A percentile compares a stretch with the other conserved stretches of the same genome.
Evolutionary conservation across 164 flowering plant genomes (phyloP).

Genomic region (Chimonanthus salicifolius): DNA sequence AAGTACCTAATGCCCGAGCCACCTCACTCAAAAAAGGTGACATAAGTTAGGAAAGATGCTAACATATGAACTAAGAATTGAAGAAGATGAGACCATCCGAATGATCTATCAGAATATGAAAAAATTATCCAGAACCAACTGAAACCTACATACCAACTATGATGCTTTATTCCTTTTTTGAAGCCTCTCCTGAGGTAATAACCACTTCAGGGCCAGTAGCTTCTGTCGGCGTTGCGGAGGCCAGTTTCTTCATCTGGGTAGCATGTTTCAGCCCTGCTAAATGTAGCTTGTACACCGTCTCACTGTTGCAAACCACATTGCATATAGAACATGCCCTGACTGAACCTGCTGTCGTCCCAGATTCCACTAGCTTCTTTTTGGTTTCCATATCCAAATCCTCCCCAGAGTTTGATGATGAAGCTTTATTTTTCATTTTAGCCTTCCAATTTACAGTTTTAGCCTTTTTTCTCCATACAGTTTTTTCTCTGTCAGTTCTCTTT

Average conservation of each 20-base stretch:
- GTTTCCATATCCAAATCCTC: conserved; percentile 38
- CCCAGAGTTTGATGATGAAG: conserved; percentile 2
- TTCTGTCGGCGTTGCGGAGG: not conserved
- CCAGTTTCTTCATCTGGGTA: conserved; percentile 24
- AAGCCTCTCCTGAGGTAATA: too few relatives aligned
- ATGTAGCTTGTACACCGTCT: conserved; percentile 39
- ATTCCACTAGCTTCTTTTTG: conserved; percentile 44
- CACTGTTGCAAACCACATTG: conserved; percentile 57
- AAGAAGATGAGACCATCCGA: too few relatives aligned
- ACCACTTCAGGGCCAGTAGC: too few relatives aligned
- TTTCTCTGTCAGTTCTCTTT: conserved; percentile 10
- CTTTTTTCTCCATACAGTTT: conserved; percentile 14
- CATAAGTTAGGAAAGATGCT: too few relatives aligned
- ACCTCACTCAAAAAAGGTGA: too few relatives aligned
- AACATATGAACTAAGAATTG: too few relatives aligned
- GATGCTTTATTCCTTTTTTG: too few relatives aligned
- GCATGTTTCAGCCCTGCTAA: conserved; percentile 41
- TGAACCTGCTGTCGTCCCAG: conserved; percentile 46
- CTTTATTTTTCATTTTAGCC: conserved; percentile 26
- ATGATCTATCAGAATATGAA: too few relatives aligned
- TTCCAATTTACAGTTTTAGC: not conserved
- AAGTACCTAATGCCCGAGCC: too few relatives aligned
- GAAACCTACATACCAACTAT: too few relatives aligned
- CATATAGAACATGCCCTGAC: conserved; percentile 41
- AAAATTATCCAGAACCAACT: too few relatives aligned